Evolutionary conservation across 1,284 basidiomycete species (phyloP).

Genomic region (Ganoderma sinense): DNA sequence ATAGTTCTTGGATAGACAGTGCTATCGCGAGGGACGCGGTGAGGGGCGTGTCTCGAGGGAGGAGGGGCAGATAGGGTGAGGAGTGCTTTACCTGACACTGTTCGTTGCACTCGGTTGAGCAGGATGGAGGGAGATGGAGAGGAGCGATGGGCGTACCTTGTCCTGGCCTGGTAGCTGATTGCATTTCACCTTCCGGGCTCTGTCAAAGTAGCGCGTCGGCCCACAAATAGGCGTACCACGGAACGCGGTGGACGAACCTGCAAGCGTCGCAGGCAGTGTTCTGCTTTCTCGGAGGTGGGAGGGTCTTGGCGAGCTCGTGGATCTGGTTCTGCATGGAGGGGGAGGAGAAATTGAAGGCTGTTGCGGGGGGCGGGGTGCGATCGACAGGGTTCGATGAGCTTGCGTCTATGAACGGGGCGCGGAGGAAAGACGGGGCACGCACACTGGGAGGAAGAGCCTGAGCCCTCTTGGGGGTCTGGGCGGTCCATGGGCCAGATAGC

Average conservation of each 20-base stretch:
- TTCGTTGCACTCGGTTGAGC: conserved; percentile 13
- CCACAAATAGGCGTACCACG: conserved; percentile 8
- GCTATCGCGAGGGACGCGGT: conserved; percentile 49
- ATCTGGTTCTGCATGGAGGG: conserved; percentile 77
- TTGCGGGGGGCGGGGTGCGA: conserved; percentile 14
- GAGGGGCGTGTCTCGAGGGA: conserved; percentile 9
- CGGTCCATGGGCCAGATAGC: conserved; percentile 25
- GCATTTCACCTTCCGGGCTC: conserved; percentile 85
- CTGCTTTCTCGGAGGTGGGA: conserved; percentile 83
- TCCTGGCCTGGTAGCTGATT: conserved; percentile 78
- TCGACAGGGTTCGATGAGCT: conserved; percentile 7
- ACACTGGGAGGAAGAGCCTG: conserved; percentile 29
- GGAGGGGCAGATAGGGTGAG: background rate
- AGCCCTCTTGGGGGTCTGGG: conserved; percentile 21
- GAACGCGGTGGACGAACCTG: conserved; percentile 52
- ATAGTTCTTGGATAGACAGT: conserved; percentile 82
- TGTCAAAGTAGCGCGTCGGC: conserved; percentile 42
- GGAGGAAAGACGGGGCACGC: conserved; percentile 14
- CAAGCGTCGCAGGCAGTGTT: conserved; percentile 93
- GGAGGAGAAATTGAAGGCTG: conserved; percentile 67
- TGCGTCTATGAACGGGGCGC: background rate
- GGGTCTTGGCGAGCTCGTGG: conserved; percentile 76
- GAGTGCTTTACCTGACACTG: conserved; percentile 59
- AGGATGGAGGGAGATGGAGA: conserved; percentile 9
- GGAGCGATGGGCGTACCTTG: conserved; percentile 59